These are phyloP conservation scores for Saturnispora ahearnii DNA, from an alignment of 805 yeast genomes.

Conservation along the genomic window DNA sequence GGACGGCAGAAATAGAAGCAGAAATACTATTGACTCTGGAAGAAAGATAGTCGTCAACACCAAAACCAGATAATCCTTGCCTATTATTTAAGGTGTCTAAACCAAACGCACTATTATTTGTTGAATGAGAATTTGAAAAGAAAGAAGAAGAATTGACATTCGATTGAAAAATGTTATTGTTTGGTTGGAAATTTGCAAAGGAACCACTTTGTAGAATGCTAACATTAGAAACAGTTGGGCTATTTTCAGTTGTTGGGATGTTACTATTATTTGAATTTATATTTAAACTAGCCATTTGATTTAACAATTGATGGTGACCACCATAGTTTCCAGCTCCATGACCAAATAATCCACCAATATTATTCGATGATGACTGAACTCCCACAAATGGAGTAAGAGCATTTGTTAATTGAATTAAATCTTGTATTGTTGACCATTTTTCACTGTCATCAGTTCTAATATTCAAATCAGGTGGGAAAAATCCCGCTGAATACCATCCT, in stretches of 20 bases:
- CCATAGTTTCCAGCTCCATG: neutral
- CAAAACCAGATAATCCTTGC: neutral
- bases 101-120: neutral
- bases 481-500: conserved; percentile 59
- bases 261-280: neutral
- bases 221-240: neutral
- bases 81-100: neutral
- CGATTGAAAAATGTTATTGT: neutral
- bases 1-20: neutral
- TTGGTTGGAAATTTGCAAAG: neutral
- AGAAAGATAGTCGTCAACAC: neutral
- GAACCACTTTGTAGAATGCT: neutral
- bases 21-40: neutral
- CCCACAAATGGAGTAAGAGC: neutral
- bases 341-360: neutral
- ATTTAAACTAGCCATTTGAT: neutral
- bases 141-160: neutral
- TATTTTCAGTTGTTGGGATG: neutral
- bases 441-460: conserved; percentile 53
- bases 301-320: neutral
- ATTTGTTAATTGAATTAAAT: conserved; percentile 32
- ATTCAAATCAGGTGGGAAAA: conserved; percentile 44
- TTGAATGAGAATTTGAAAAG: neutral
- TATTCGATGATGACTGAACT: neutral
- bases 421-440: conserved; percentile 41